Base-by-base conservation (phyloP, 257 asterid species). In the Fraxinus excelsior region DNA sequence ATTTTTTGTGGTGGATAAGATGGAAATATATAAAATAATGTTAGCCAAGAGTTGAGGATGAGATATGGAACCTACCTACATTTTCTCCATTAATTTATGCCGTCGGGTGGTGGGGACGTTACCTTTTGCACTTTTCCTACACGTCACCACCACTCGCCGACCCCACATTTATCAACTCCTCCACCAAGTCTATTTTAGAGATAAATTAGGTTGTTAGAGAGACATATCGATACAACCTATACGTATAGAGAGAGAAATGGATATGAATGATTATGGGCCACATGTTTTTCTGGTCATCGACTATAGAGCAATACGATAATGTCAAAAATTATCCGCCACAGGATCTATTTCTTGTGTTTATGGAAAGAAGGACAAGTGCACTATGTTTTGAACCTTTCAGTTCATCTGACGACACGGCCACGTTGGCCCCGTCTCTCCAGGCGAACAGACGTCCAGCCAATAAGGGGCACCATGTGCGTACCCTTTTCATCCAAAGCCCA, bases 71-170 rank as follows among this genome's bases (percentile, higher is more conserved):
- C 14, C 26, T 23, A 37, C 1, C 23, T 70, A 46, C 42, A 70
- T 73, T 82, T 37, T 67, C 32, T 12, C 53, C 71, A 80, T 76
- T 34, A 78, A 80, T 14, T 62, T 58, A 78, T 77, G 82, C 80
- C 26, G 25, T 58, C 66, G 67, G 84, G 77, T 80, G 82, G 74
- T 80, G 80, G 76, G 70, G 70, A 75, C 79, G 51, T 35, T 72
- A 29, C 78, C 46, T 79, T 80, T 82, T 86, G 88, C 91, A 70
- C 93, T 90, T 90, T 82, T 53, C n/a, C 67, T 72, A 87, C 93
- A 88, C 89, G 84, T 90, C 93, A 85, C 79, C 78, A 51, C 87
- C 85, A 81, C 86, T 80, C 71, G 80, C 91, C 88, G 10, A 78
- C 85, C 90, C 82, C 72, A 68, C 83, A 44, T 14, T 75, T 64